Percentiles rank a stretch among this genome's conserved stretches.
These are phyloP conservation scores for Austroboletus niveus DNA, from an alignment of 1,284 basidiomycete species.

Conservation along the genomic window DNA sequence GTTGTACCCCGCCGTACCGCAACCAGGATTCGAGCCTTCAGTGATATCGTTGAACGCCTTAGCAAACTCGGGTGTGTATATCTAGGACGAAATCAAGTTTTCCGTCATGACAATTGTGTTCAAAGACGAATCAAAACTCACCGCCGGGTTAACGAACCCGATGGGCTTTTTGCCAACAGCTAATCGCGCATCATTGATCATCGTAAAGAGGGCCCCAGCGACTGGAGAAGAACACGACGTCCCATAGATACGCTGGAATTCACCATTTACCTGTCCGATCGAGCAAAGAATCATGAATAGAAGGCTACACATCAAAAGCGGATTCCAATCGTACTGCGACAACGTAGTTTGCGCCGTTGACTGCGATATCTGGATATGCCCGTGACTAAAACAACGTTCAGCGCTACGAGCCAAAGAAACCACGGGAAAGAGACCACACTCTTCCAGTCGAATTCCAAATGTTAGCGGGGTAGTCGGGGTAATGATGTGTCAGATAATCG, in stretches of 20 bases:
- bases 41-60: slow-evolving; percentile 42
- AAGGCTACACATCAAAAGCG: neutral
- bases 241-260: slow-evolving; percentile 33
- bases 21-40: slow-evolving; percentile 40
- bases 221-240: slow-evolving; percentile 41
- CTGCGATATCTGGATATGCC: slow-evolving; percentile 44
- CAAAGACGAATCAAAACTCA: slow-evolving; percentile 6
- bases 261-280: slow-evolving; percentile 30
- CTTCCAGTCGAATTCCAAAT: slow-evolving; percentile 48
- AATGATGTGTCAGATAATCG: slow-evolving; percentile 20
- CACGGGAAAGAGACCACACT: slow-evolving; percentile 24
- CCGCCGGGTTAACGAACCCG: slow-evolving; percentile 39
- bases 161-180: slow-evolving; percentile 37
- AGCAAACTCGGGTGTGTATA: slow-evolving; percentile 23
- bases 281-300: neutral
- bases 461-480: slow-evolving; percentile 29
- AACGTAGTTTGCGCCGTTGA: slow-evolving; percentile 44
- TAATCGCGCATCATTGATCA: slow-evolving; percentile 48
- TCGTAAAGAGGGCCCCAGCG: slow-evolving; percentile 40
- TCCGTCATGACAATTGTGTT: too few species aligned
- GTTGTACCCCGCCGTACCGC: slow-evolving; percentile 35
- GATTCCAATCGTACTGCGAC: slow-evolving; percentile 16
- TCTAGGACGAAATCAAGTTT: slow-evolving; percentile 10
- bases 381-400: slow-evolving; percentile 24
- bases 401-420: neutral